Percentiles rank a stretch among this genome's conserved stretches.
These are phyloP conservation scores for Macaranga tanarius DNA, from an alignment of 441 rosid genomes.

Conservation along the genomic window DNA sequence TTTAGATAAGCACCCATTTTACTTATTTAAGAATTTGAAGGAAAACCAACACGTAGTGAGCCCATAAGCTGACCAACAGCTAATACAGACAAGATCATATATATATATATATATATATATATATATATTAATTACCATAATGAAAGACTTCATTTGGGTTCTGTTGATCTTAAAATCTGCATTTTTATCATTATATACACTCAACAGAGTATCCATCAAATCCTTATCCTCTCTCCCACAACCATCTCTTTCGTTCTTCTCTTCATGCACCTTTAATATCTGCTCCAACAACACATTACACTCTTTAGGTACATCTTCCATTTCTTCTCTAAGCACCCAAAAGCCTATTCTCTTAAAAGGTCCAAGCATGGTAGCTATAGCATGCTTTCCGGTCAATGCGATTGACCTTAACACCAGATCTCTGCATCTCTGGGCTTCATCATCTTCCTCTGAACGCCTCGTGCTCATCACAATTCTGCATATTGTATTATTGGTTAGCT, in stretches of 20 bases:
- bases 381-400: conserved; percentile 18
- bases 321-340: conserved; percentile 30
- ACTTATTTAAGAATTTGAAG: no score
- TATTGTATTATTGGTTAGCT: conserved; percentile 31
- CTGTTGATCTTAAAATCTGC: conserved; percentile 34
- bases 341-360: conserved; percentile 32
- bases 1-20: no score
- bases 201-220: conserved; percentile 34
- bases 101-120: no score
- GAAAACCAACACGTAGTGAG: no score
- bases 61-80: no score
- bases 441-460: conserved; percentile 36
- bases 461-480: conserved; percentile 39
- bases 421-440: conserved; percentile 37
- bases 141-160: conserved; percentile 35
- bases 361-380: conserved; percentile 25
- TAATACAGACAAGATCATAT: no score
- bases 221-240: conserved; percentile 23
- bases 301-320: conserved; percentile 24
- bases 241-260: conserved; percentile 23
- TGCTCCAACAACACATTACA: conserved; percentile 42
- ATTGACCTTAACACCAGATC: conserved; percentile 29
- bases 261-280: conserved; percentile 43
- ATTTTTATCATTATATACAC: conserved; percentile 27
- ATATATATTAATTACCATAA: conserved; percentile 43